phyloP scores from a whole-genome alignment of 208 protist species.

The Trypanosoma boissoni region DNA sequence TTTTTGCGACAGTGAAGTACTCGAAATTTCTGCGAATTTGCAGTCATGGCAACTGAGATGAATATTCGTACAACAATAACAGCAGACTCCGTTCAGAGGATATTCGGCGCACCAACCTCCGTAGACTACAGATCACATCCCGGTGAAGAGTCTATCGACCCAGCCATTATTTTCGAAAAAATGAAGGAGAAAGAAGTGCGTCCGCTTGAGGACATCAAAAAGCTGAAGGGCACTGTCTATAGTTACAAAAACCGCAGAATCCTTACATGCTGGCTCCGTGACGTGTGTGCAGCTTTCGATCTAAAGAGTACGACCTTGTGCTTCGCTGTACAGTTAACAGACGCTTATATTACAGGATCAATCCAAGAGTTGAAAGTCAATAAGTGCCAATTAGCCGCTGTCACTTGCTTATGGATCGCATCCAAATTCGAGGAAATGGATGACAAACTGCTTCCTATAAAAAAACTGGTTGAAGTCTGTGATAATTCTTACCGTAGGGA shows the following conservation, averaged over 20 bases:
- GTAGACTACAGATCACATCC: constrained; percentile 79
- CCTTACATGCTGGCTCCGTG: constrained; percentile 78
- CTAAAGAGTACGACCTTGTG: constrained; percentile 81
- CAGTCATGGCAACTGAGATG: constrained; percentile 22
- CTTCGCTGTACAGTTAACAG: constrained; percentile 77
- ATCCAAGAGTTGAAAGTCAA: constrained; percentile 55
- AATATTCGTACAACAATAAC: constrained; percentile 70
- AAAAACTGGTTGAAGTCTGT: constrained; percentile 75
- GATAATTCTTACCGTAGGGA: constrained; percentile 57
- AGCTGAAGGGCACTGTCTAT: constrained; percentile 79
- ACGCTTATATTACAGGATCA: constrained; percentile 61
- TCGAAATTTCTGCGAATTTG: neutral
- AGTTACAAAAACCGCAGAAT: constrained; percentile 81
- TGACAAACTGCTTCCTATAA: constrained; percentile 49
- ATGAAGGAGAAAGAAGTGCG: constrained; percentile 68
- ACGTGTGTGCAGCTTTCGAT: constrained; percentile 72
- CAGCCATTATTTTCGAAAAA: constrained; percentile 53
- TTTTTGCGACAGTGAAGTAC: neutral
- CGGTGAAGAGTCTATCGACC: constrained; percentile 46
- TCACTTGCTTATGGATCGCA: constrained; percentile 75
- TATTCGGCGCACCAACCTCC: constrained; percentile 55
- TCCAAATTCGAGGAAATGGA: constrained; percentile 88
- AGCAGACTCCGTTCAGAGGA: constrained; percentile 52
- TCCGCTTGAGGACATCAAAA: constrained; percentile 60
- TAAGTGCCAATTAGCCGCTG: constrained; percentile 74